A percentile compares a stretch with the other conserved stretches of the same genome.
phyloP scores from a whole-genome alignment of 1,284 basidiomycete genomes.

The Leccinum insigne region DNA sequence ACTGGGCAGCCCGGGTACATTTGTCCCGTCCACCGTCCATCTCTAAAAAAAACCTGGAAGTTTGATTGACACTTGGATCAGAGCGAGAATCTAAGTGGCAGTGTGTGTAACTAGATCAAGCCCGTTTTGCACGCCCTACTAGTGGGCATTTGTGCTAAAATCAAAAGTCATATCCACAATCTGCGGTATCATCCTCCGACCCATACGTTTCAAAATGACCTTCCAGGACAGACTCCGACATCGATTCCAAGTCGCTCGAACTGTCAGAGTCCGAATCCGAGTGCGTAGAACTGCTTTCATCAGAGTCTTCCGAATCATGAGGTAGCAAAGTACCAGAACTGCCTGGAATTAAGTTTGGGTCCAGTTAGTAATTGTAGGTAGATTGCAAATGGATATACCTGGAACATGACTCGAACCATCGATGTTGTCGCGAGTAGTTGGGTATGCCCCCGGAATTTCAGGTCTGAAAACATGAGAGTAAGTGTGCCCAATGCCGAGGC shows the following conservation, averaged over 20 bases:
- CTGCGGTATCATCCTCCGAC: background rate
- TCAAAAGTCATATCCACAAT: background rate
- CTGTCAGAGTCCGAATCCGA: background rate
- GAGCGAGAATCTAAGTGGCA: background rate
- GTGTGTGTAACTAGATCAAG: background rate
- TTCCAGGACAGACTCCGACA: background rate
- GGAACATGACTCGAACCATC: background rate
- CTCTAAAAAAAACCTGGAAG: too few relatives aligned
- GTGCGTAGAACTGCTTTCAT: background rate
- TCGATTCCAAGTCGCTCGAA: background rate
- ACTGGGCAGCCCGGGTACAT: too few relatives aligned
- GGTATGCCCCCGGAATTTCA: background rate
- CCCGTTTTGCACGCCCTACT: background rate
- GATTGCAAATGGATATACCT: background rate
- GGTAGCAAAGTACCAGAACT: background rate
- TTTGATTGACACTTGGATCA: too few relatives aligned
- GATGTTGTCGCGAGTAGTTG: background rate
- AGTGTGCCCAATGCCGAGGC: too few relatives aligned
- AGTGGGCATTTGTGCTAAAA: background rate
- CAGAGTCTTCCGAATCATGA: background rate
- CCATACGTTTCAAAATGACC: conserved; percentile 1
- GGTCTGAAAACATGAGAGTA: too few relatives aligned
- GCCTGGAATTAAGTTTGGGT: background rate
- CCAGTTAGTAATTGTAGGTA: background rate
- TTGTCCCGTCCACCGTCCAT: too few relatives aligned